These are phyloP conservation scores for Saksenaea oblongispora DNA, from an alignment of 371 early-diverging fungal species.

Conservation along the genomic window DNA sequence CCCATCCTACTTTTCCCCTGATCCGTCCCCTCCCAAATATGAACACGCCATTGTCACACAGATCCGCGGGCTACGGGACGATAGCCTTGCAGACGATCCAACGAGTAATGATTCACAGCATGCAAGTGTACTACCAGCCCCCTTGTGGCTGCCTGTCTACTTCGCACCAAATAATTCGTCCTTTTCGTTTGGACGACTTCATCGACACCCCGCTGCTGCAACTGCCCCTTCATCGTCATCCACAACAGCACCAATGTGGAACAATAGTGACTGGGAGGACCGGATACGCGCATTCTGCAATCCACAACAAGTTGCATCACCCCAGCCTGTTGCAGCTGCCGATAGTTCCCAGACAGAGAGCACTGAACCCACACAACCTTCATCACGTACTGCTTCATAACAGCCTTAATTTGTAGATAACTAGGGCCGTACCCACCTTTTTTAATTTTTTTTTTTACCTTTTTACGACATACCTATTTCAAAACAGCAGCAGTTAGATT, in stretches of 20 bases:
- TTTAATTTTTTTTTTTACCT: background rate
- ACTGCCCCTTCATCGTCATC: background rate
- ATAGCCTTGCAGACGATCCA: background rate
- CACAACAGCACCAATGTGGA: background rate
- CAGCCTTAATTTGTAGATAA: too few relatives aligned
- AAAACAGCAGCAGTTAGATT: background rate
- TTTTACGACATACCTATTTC: background rate
- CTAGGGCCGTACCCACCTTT: background rate
- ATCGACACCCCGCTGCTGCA: conserved; percentile 14
- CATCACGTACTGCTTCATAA: too few relatives aligned
- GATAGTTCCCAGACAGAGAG: background rate
- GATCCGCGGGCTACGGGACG: conserved; percentile 30
- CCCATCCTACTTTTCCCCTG: conserved; percentile 40
- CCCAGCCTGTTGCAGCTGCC: background rate
- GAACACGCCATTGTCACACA: conserved; percentile 52
- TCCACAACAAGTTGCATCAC: conserved; percentile 11
- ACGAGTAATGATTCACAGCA: conserved; percentile 1
- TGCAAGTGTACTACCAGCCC: conserved; percentile 13
- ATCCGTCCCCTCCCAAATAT: conserved; percentile 43
- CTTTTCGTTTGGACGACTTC: conserved; percentile 19
- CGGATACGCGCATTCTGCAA: conserved; percentile 19
- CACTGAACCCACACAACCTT: background rate
- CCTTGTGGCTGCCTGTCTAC: conserved; percentile 23
- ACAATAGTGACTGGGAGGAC: conserved; percentile 13
- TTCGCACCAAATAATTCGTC: conserved; percentile 22